These are phyloP conservation scores for Wilcoxina mikolae DNA, from an alignment of 495 filamentous ascomycete species.

Conservation along the genomic window DNA sequence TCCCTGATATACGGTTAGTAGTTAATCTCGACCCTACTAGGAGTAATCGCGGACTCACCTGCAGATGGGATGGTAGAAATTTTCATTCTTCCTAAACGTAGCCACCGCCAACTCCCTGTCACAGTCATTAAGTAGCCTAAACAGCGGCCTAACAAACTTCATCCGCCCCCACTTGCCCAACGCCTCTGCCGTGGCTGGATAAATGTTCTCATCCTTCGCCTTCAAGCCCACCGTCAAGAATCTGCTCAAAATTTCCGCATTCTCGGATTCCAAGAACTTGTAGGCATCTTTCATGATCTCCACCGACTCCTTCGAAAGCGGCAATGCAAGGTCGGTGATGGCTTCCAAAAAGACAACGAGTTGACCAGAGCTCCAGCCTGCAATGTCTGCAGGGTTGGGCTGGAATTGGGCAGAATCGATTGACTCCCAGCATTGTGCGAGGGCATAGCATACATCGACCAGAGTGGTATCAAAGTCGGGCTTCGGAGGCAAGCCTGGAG, in stretches of 20 bases:
- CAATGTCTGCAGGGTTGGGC: conserved; percentile 52
- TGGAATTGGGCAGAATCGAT: conserved; percentile 38
- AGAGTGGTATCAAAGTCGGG: conserved; percentile 79
- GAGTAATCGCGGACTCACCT: conserved; percentile 38
- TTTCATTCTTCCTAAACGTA: conserved; percentile 73
- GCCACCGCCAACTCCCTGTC: conserved; percentile 58
- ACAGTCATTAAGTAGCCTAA: conserved; percentile 52
- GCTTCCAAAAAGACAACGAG: conserved; percentile 75
- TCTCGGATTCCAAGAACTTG: conserved; percentile 49
- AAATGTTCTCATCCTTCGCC: conserved; percentile 49
- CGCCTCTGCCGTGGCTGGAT: conserved; percentile 54
- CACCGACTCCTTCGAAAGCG: conserved; percentile 47
- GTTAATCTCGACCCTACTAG: conserved; percentile 71
- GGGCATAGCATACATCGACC: conserved; percentile 67
- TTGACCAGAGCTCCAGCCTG: conserved; percentile 66
- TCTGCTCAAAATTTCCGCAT: conserved; percentile 68
- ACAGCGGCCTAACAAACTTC: conserved; percentile 90
- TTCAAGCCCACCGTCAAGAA: conserved; percentile 66
- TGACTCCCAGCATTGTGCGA: conserved; percentile 59
- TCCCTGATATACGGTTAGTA: conserved; percentile 81
- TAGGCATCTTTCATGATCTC: conserved; percentile 59
- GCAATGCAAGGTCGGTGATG: conserved; percentile 47
- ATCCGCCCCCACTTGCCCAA: conserved; percentile 75
- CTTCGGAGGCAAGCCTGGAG: conserved; percentile 72
- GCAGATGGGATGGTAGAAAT: conserved; percentile 95